Evolutionary conservation across 371 early-diverging fungal species (phyloP).

Genomic region (Sporodiniella umbellata): DNA sequence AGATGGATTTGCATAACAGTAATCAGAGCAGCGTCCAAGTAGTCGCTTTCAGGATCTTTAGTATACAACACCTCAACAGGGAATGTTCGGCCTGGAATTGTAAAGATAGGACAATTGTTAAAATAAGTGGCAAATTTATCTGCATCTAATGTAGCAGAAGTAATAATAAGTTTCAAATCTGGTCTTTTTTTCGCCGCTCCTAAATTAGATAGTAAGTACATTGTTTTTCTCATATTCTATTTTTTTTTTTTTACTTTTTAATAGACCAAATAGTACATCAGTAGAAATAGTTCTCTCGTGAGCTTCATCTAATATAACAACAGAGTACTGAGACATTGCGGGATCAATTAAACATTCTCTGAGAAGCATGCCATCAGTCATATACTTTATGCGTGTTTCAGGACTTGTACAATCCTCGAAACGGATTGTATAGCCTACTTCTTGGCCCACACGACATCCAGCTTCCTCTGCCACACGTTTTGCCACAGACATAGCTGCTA

Average conservation of each 20-base stretch:
- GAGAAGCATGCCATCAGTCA: conserved; percentile 99
- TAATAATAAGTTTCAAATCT: conserved; percentile 93
- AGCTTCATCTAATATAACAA: conserved; percentile 98
- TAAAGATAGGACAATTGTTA: conserved; percentile 91
- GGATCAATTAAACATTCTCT: conserved; percentile 95
- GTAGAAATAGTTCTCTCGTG: conserved; percentile 98
- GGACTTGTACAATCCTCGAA: conserved; percentile 97
- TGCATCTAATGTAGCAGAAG: conserved; percentile 97
- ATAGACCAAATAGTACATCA: conserved; percentile 96
- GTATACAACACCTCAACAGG: conserved; percentile 95
- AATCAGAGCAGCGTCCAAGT: conserved; percentile 89
- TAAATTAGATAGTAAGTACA: conserved; percentile 4
- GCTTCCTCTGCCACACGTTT: conserved; percentile 99
- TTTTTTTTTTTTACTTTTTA: conserved; percentile 70
- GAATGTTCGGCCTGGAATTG: conserved; percentile 94
- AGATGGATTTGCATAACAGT: conserved; percentile 97
- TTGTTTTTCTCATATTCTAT: no score
- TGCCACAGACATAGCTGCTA: conserved; percentile 99
- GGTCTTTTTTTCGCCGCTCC: conserved; percentile 77
- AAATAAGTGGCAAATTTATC: conserved; percentile 92
- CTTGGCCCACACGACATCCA: conserved; percentile 90
- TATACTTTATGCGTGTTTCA: conserved; percentile 95
- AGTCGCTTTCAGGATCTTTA: conserved; percentile 93
- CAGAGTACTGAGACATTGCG: conserved; percentile 81
- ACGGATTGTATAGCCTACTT: conserved; percentile 98